A percentile compares a stretch with the other conserved stretches of the same genome.
These are phyloP conservation scores for Coniosporium apollinis DNA, from an alignment of 495 filamentous ascomycete species.

Conservation along the genomic window DNA sequence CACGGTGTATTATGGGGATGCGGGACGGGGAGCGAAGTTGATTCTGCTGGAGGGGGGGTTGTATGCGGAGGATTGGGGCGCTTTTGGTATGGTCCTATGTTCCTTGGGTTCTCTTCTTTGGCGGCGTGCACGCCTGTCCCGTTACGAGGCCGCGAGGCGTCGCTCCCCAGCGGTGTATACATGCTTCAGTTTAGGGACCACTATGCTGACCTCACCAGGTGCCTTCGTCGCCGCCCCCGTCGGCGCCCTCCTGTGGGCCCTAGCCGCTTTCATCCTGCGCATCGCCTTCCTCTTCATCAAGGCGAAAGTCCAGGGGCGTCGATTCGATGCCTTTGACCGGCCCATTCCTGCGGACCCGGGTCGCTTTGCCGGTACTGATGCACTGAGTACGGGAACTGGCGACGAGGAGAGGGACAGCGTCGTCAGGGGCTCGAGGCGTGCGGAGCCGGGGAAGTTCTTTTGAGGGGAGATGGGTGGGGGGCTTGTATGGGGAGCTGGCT, in stretches of 20 bases:
- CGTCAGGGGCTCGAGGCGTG: too few species aligned
- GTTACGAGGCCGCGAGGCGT: neutral
- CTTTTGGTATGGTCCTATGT: conserved; percentile 33
- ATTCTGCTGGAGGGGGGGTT: conserved; percentile 52
- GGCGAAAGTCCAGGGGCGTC: conserved; percentile 33
- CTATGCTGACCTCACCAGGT: conserved; percentile 17
- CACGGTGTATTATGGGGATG: conserved; percentile 46
- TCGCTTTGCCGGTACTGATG: too few species aligned
- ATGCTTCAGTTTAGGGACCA: neutral
- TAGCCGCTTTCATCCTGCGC: conserved; percentile 38
- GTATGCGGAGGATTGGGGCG: conserved; percentile 55
- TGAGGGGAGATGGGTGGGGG: too few species aligned
- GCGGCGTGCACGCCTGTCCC: too few species aligned
- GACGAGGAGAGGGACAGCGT: too few species aligned
- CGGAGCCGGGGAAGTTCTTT: too few species aligned
- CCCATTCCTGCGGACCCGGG: too few species aligned
- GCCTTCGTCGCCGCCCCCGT: conserved; percentile 64
- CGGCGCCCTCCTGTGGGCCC: conserved; percentile 52
- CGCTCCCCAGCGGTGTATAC: neutral
- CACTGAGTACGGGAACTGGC: too few species aligned
- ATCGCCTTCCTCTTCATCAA: conserved; percentile 32
- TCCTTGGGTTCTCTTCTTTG: too few species aligned
- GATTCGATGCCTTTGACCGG: conserved; percentile 48
- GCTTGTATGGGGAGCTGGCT: too few species aligned
- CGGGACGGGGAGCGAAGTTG: conserved; percentile 43